phyloP scores from a whole-genome alignment of 495 filamentous ascomycete genomes.

The Xylaria bambusicola region DNA sequence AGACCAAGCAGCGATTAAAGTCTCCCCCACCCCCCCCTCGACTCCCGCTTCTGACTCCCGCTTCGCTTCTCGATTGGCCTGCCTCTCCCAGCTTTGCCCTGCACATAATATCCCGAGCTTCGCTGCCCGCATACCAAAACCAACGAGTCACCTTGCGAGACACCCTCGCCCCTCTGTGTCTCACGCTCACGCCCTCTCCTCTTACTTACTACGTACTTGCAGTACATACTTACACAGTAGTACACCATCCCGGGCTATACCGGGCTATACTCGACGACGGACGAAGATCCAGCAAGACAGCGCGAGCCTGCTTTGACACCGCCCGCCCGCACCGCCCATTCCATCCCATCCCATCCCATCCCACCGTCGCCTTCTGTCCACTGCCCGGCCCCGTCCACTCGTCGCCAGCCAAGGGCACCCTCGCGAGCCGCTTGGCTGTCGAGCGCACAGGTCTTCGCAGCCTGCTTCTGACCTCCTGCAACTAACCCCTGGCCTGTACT shows the following conservation, averaged over 20 bases:
- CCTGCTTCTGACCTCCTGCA: conserved; percentile 18
- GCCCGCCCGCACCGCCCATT: conserved; percentile 13
- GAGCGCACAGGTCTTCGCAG: conserved; percentile 5
- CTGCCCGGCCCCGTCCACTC: background rate
- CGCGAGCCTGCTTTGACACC: conserved; percentile 12
- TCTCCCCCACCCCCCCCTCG: conserved; percentile 24
- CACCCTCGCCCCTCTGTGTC: conserved; percentile 5
- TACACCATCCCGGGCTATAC: too few species aligned
- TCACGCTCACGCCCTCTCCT: background rate
- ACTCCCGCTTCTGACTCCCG: background rate
- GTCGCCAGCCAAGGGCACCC: background rate
- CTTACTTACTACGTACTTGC: too few species aligned
- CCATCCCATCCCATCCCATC: too few species aligned
- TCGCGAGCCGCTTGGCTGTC: conserved; percentile 11
- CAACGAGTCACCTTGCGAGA: conserved; percentile 8
- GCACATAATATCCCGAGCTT: conserved; percentile 37
- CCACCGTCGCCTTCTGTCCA: background rate
- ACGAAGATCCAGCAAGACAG: too few species aligned
- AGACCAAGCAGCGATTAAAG: conserved; percentile 27
- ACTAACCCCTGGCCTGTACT: conserved; percentile 17
- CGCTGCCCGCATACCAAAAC: conserved; percentile 31
- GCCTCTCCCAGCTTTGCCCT: conserved; percentile 23
- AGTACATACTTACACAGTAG: too few species aligned
- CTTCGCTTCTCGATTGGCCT: conserved; percentile 6
- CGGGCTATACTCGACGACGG: too few species aligned